Base-by-base conservation (phyloP, 1,284 basidiomycete species). In the Pholiota adiposa region DNA sequence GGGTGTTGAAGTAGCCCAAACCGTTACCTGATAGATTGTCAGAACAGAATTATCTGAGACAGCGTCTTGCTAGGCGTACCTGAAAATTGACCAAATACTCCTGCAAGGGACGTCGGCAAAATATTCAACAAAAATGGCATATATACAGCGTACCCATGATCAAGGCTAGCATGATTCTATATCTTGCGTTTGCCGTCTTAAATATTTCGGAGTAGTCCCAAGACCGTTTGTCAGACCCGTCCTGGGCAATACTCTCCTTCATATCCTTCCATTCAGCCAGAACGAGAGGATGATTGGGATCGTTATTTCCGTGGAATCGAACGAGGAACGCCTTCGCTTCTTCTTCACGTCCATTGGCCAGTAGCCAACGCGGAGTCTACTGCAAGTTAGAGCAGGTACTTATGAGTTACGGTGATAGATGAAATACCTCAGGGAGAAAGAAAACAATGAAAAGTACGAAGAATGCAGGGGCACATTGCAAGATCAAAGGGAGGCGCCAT, bases 181-280 rank as follows among this genome's bases (percentile, higher is more conserved):
- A 51, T 23, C 50, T 11, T 2, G 50, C 50, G 12, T 34, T 51
- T 18, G 18, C 11, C 6, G 50, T 51, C n/a, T 38, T 38, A 18
- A 51, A 51, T 11, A 51, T 34, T 14, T 51, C 50, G 2, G 50
- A 51, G 23, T 51, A 51, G 18, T 51, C 50, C 50, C 50, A 51
- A 7, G 50, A 18, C 12, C 50, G 50, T 11, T 51, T 51, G 36
- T 51, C 50, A 12, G 50, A 51, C 4, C 50, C 50, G 29, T 51
- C 36, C 12, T 51, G 50, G 18, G 3, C 1, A 51, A 34, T 51
- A 25, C 31, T 38, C 36, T 18, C 50, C 19, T 34, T 51, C 50
- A 51, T 51, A 14, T 51, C 50, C 11, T 38, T 34, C 50, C 50
- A 51, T 51, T 51, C 50, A 16, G 50, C 31, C 2, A 51, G 19